Evolutionary conservation across 2,329 filamentous ascomycete genomes (phyloP), one percentile per base, ranked within the genome.

Genomic region (Blumeria graminis): DNA sequence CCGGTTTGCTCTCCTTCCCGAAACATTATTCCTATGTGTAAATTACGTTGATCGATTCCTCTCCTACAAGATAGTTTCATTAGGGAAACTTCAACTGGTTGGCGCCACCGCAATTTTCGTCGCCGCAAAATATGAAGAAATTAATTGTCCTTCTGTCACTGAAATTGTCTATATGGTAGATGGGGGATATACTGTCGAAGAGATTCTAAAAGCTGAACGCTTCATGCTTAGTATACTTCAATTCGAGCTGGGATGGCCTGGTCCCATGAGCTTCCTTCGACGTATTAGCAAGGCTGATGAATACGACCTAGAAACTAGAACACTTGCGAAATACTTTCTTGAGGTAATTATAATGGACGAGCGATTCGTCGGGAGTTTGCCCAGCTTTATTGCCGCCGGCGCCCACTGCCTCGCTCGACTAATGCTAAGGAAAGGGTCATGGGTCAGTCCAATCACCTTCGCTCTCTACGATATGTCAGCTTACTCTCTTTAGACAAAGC

Each of bases 131-230:
- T 98, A 95, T 67, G 92, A 98, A 69, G 92, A 98, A 71, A 95
- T 98, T 72, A 94, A 94, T 70, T 94, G 89, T 69, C 92, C 89
- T 28, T 94, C 90, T 0, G 81, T 98, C 22, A 78, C 84, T 59
- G 92, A 98, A 72, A 94, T 98, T 65, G 85, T 94, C 58, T 96
- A 90, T 73, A 96, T 98, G 90, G 92, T 98, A 43, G 92, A 98
- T 67, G 78, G 81, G 46, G 88, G 87, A 56, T 98, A 95, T 70
- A 84, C 77, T 3, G 76, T 78, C 14, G 89, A 95, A 57, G 92
- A 96, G 71, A 90, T 98, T 57, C 77, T 96, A 61, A 95, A 96
- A 72, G 92, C 92, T 0, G 92, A 98, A 71, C 82, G 89, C 11
- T 96, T 94, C 72, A 98, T 98, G 89, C 78, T 98, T 55, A 93